Evolutionary conservation across 495 filamentous ascomycete genomes (phyloP).

Genomic region (Delitschia confertaspora): DNA sequence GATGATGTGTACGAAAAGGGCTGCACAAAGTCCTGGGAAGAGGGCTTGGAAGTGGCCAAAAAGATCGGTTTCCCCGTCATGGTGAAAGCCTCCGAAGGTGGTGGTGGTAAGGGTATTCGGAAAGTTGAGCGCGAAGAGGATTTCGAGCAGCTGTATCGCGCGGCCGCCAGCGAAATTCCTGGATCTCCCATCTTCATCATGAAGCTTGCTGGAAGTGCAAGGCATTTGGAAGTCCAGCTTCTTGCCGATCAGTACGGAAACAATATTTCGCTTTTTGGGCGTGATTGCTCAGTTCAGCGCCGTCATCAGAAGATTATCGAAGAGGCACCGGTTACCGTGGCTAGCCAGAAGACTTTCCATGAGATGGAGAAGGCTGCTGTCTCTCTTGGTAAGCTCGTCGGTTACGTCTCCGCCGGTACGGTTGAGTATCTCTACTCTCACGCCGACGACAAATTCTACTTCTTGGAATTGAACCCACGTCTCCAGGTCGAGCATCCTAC

Average conservation of each 20-base stretch:
- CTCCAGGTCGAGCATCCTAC: conserved; percentile 99
- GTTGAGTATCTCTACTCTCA: conserved; percentile 99
- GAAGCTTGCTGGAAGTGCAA: conserved; percentile 94
- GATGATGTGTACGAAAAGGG: conserved; percentile 83
- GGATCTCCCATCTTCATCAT: conserved; percentile 99
- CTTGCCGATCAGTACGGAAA: conserved; percentile 98
- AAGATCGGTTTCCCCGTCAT: conserved; percentile 98
- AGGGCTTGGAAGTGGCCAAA: conserved; percentile 76
- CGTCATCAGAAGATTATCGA: conserved; percentile 99
- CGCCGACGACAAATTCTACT: conserved; percentile 98
- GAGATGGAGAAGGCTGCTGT: conserved; percentile 97
- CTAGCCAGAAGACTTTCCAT: conserved; percentile 77
- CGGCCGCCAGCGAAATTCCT: conserved; percentile 95
- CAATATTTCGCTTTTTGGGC: conserved; percentile 96
- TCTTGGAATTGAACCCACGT: conserved; percentile 95
- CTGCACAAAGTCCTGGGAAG: conserved; percentile 77
- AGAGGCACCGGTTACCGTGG: conserved; percentile 95
- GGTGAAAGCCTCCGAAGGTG: conserved; percentile 99
- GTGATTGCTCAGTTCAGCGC: conserved; percentile 98
- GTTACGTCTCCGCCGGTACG: conserved; percentile 97
- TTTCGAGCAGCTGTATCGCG: conserved; percentile 80
- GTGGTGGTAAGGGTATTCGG: conserved; percentile 98
- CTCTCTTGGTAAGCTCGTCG: conserved; percentile 82
- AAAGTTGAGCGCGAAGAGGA: conserved; percentile 83
- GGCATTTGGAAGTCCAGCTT: conserved; percentile 95